A percentile compares a stretch with the other conserved stretches of the same genome.
Conservation (phyloP, 2,329 filamentous ascomycete species). For the Talaromyces marneffei region DNA sequence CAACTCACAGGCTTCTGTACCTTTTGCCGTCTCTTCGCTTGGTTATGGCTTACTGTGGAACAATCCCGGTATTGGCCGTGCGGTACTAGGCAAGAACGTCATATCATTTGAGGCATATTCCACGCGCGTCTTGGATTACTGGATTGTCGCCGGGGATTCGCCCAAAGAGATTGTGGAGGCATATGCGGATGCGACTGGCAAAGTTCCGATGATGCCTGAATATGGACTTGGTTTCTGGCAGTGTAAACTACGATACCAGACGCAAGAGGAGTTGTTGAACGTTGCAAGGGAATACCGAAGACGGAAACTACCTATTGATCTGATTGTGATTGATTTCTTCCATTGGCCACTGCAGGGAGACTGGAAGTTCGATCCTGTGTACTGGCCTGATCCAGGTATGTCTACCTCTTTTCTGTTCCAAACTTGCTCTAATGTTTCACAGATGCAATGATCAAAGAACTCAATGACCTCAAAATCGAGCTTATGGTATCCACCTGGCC, state of each 20-base stretch:
- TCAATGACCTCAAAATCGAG: conserved; percentile 54
- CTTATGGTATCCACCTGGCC: conserved; percentile 68
- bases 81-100: conserved; percentile 55
- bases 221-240: conserved; percentile 66
- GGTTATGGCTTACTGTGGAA: conserved; percentile 64
- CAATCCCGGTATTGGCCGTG: conserved; percentile 57
- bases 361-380: conserved; percentile 60
- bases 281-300: conserved; percentile 56
- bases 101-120: conserved; percentile 58
- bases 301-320: conserved; percentile 53
- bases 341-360: conserved; percentile 63
- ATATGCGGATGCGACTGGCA: conserved; percentile 54
- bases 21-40: conserved; percentile 54
- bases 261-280: conserved; percentile 56
- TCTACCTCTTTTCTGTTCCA: neutral
- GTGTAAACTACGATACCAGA: conserved; percentile 61
- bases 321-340: conserved; percentile 65
- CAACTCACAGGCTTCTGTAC: conserved; percentile 61
- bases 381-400: conserved; percentile 58
- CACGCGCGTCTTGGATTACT: conserved; percentile 56
- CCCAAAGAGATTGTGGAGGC: conserved; percentile 53
- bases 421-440: neutral
- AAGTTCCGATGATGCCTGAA: conserved; percentile 62
- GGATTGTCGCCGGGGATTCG: conserved; percentile 55
- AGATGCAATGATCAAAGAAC: conserved; percentile 59